Evolutionary conservation across 768 basidiomycete genomes (phyloP), one percentile per base, ranked within the genome.

Genomic region (Dioszegia aurantiaca): DNA sequence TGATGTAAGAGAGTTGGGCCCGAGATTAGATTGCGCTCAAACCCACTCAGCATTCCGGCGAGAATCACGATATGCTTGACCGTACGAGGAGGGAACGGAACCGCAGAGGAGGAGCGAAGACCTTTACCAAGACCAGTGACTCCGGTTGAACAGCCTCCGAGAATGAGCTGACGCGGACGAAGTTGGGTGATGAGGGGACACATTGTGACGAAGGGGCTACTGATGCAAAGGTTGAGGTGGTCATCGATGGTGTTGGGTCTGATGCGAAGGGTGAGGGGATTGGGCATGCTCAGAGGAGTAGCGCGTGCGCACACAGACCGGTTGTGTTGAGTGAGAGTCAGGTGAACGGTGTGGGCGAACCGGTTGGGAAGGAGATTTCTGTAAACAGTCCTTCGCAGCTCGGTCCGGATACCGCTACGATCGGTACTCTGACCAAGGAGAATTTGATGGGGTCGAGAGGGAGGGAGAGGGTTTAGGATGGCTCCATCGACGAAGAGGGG

Each of bases 151-250:
- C 8, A 8, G 26, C 44, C 44, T 4, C 44, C 44, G 19, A 45
- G 11, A 24, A 45, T 45, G 17, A 45, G 44, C 9, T 27, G 44
- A 9, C 26, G 19, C 8, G 44, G 44, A 24, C 44, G 44, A 9
- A 45, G 26, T 6, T 45, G 44, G 19, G 44, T 17, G 19, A 45
- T 23, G 21, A 45, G 44, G 12, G 44, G 44, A 45, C 44, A 45
- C 21, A 14, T 24, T 8, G 23, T 45, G 40, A 8, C 19, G 16
- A n/a, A 42, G 40, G 40, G 17, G 14, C 9, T 42, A n/a, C 33
- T 14, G 4, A n/a, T 6, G 40, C 12, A 21, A n/a, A 21, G 40
- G 5, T 14, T 14, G 19, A 21, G 40, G 10, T 41, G 44, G 44
- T 45, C 4, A 45, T 45, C 21, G 44, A 45, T 21, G 9, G 40